phyloP scores from a whole-genome alignment of 768 basidiomycete species.

The Boletus rubroflammeus region DNA sequence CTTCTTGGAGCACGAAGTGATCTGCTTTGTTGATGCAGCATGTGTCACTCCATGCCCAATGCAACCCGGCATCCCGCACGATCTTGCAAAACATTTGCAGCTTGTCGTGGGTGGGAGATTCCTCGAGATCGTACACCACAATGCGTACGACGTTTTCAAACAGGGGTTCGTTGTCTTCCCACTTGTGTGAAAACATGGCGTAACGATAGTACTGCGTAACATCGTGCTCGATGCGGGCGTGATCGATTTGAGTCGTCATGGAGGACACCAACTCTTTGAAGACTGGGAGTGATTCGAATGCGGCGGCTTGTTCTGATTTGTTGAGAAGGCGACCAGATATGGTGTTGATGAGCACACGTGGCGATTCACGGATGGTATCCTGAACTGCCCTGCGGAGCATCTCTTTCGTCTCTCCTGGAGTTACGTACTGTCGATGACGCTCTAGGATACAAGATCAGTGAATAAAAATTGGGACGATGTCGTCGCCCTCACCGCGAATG shows the following conservation, averaged over 20 bases:
- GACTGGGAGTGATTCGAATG: slow-evolving; percentile 1
- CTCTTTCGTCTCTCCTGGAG: not conserved
- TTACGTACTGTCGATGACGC: not conserved
- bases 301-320: not conserved
- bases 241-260: slow-evolving; percentile 1
- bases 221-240: not conserved
- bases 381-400: not conserved
- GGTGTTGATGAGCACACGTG: slow-evolving; percentile 7
- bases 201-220: slow-evolving; percentile 3
- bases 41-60: not conserved
- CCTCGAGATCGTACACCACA: slow-evolving; percentile 2
- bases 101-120: not conserved
- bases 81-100: not conserved
- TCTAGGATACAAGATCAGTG: not conserved
- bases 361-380: slow-evolving; percentile 1
- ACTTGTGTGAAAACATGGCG: slow-evolving; percentile 5
- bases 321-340: slow-evolving; percentile 1
- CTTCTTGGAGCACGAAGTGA: not conserved
- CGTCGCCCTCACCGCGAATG: not conserved
- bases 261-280: slow-evolving; percentile 10
- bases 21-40: not conserved
- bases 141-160: not conserved
- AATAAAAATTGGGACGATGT: not conserved
- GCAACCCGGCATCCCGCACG: not conserved
- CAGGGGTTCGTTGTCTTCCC: slow-evolving; percentile 1